Percentiles rank a stretch among this genome's conserved stretches.
Evolutionary conservation across 805 yeast species (phyloP).

Genomic region (Cyberlindnera xylosilytica): DNA sequence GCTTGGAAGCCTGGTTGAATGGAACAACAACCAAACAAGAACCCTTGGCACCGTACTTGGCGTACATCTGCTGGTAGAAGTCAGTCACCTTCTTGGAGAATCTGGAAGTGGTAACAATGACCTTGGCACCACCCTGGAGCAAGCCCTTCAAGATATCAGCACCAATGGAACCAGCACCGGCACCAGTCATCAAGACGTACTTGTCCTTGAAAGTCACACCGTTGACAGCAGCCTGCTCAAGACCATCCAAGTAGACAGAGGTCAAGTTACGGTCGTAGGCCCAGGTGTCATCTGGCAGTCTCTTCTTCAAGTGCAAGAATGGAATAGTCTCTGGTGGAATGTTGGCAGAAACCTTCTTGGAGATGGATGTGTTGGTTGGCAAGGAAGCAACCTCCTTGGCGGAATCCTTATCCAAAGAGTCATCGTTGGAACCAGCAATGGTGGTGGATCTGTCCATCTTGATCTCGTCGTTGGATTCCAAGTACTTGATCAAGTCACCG

Average conservation of each 20-base stretch:
- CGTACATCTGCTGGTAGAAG: conserved; percentile 89
- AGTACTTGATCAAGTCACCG: conserved; percentile 65
- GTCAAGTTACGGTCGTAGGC: conserved; percentile 77
- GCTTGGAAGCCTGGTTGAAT: conserved; percentile 96
- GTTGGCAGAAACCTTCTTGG: conserved; percentile 69
- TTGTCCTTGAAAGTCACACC: conserved; percentile 90
- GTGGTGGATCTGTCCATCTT: conserved; percentile 63
- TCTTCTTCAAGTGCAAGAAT: conserved; percentile 87
- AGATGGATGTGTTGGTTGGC: conserved; percentile 64
- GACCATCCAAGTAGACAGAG: conserved; percentile 77
- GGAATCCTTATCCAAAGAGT: conserved; percentile 47
- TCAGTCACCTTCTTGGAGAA: conserved; percentile 93
- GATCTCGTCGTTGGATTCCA: conserved; percentile 67
- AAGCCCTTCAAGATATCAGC: conserved; percentile 95
- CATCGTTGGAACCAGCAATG: conserved; percentile 47
- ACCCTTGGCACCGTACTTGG: conserved; percentile 90
- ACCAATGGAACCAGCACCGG: conserved; percentile 98
- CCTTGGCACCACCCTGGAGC: conserved; percentile 97
- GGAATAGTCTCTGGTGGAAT: conserved; percentile 87
- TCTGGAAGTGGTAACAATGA: conserved; percentile 92
- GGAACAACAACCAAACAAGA: conserved; percentile 95
- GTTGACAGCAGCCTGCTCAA: conserved; percentile 90
- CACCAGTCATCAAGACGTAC: conserved; percentile 92
- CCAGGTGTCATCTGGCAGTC: conserved; percentile 73
- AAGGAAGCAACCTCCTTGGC: conserved; percentile 86